Conservation (phyloP, 129 eudicot genomes). For the Flaveria trinervia region DNA sequence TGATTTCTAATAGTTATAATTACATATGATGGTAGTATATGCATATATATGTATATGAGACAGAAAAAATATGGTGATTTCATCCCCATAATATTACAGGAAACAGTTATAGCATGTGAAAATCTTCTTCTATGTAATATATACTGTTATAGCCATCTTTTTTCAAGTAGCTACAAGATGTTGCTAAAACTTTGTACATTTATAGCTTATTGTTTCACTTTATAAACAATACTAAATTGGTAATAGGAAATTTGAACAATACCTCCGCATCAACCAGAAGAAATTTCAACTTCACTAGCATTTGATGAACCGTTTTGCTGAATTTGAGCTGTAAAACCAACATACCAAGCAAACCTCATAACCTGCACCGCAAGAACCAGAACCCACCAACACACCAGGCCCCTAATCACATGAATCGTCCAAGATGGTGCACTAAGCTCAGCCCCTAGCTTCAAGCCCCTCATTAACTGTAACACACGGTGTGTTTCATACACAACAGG, state of each 20-base stretch:
- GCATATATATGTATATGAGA: too few species aligned
- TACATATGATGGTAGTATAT: too few species aligned
- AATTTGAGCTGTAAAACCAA: constrained; percentile 68
- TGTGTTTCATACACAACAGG: constrained; percentile 83
- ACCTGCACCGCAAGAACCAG: constrained; percentile 91
- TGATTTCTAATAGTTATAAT: too few species aligned
- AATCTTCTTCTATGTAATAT: not conserved
- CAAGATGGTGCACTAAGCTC: constrained; percentile 78
- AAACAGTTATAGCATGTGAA: too few species aligned
- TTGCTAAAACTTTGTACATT: constrained; percentile 21
- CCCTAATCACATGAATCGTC: constrained; percentile 79
- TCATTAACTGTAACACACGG: constrained; percentile 87
- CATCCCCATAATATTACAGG: too few species aligned
- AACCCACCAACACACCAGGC: constrained; percentile 97
- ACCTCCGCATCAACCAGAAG: constrained; percentile 26
- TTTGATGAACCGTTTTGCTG: constrained; percentile 34
- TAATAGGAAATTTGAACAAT: constrained; percentile 8
- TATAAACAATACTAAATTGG: constrained; percentile 26
- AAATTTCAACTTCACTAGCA: constrained; percentile 7
- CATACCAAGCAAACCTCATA: constrained; percentile 98
- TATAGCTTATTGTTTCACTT: constrained; percentile 20
- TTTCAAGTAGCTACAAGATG: not conserved
- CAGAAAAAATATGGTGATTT: too few species aligned
- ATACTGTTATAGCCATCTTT: not conserved
- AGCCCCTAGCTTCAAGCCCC: constrained; percentile 84